Base-by-base conservation (phyloP, 108 stramenopile genomes). In the Discostella stelligeroides region DNA sequence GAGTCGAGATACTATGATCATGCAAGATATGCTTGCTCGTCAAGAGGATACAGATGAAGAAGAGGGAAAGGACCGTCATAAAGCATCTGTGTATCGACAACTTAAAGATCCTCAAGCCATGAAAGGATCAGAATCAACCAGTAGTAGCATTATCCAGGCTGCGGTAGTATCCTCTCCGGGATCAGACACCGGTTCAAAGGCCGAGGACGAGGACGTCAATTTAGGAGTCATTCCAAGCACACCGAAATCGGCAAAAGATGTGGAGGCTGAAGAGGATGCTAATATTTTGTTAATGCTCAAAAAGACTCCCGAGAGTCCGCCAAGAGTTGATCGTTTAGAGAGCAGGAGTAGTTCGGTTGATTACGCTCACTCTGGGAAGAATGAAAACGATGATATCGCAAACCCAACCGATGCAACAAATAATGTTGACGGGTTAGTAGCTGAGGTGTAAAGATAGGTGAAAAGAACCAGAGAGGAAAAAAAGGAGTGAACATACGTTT, bases 241-340 rank as follows among this genome's bases (percentile, higher is more conserved):
- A 3, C 51, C 51, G 14, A 48, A 40, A 27, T 8, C 40, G 51
- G 51, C 39, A 40, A 43, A 66, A 2, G 46, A 18, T 20, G 40
- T 40, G 13, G 27, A 46, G 2, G 53, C 67, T 39, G 68, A 63
- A 58, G 75, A 68, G 2, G 75, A 76, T 69, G 75, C 75, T 14
- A 76, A 60, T 28, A 76, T 76, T 40, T 76, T 76, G 63, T 62
- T 76, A 53, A 76, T 76, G 75, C 75, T 76, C 34, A 76, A 76
- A 45, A 68, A 76, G 42, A 55, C 75, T 18, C 34, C 59, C 2
- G 72, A 58, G 10, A 60, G 65, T 58, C 62, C 75, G 47, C 62
- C 68, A n/a, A 69, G 62, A 42, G 28, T 37, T 53, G 37, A 47
- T 0, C 46, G 63, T 59, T 37, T n/a, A 29, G 53, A 54, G 27